Base-by-base conservation (phyloP, 2,329 filamentous ascomycete species). In the Exserohilum turcica region DNA sequence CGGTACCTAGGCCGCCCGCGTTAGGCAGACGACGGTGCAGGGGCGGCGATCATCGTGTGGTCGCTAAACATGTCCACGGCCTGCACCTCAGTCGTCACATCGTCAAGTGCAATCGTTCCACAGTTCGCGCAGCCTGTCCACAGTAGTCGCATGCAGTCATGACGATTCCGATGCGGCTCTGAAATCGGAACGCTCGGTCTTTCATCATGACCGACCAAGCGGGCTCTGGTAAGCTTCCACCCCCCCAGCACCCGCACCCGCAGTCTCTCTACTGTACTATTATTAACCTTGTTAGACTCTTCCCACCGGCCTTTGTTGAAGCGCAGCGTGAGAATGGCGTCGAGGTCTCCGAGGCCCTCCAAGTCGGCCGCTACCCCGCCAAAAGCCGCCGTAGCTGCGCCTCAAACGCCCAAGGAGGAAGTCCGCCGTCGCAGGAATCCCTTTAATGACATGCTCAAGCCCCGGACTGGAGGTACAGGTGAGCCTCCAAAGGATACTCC, bases 391-490 rank as follows among this genome's bases (percentile, higher is more conserved):
- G 53, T 68, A 39, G 57, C 63, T 18, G 52, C 67, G 28, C 45
- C 57, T 13, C 72, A 69, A 36, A 57, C 56, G 5, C 70, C 63
- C 43, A 72, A 71, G 43, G 69, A 72, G 32, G 66, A 72, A 36
- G 43, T 65, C 10, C 67, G 67, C 19, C 65, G 70, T 9, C 64
- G 61, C 28, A 68, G 63, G 36, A 67, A 66, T 39, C 60, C 64
- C 7, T 64, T 72, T 40, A 67, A 71, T 63, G 68, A 73, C 35
- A 71, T 73, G 63, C 56, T 72, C 6, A 52, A 43, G 48, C 54
- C 48, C 13, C 33, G 39, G 21, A 53, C 44, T 24, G 49, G 46
- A 29, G 44, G 55, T 38, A 45, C 24, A 32, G 31, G 29, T 40
- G 46, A 45, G 15, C 29, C 16, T 9, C 19, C 27, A 6, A 45